These are phyloP conservation scores for Piper betle DNA, from an alignment of 164 flowering plant genomes.

Conservation along the genomic window DNA sequence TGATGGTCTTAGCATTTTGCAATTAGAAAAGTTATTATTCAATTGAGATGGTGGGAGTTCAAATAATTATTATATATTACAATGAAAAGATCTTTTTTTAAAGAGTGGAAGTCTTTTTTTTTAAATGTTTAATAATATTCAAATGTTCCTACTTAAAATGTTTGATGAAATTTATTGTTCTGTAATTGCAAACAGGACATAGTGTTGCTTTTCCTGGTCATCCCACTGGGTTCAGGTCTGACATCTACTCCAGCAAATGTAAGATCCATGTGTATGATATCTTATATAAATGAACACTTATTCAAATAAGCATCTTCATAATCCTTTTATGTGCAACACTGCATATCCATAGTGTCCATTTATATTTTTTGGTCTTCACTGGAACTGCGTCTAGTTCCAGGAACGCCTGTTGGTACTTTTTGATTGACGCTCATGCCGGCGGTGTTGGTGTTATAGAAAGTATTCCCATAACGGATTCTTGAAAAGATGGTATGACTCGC, in stretches of 20 bases:
- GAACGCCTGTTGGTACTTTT: constrained; percentile 82
- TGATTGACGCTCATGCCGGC: constrained; percentile 99
- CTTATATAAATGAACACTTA: no score
- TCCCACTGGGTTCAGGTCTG: constrained; percentile 87
- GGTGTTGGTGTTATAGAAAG: constrained; percentile 97
- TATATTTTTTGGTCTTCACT: constrained; percentile 19
- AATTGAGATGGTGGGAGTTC: no score
- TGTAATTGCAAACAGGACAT: constrained; percentile 46
- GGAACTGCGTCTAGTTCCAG: constrained; percentile 75
- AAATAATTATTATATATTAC: no score
- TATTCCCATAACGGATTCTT: constrained; percentile 29
- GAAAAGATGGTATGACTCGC: constrained; percentile 30
- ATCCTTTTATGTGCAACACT: constrained; percentile 11
- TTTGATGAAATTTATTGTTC: neutral
- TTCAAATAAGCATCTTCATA: constrained; percentile 13
- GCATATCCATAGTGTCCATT: neutral
- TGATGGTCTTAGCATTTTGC: no score
- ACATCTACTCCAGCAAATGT: constrained; percentile 89
- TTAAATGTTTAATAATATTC: no score
- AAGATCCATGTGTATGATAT: constrained; percentile 39
- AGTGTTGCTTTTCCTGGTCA: constrained; percentile 99
- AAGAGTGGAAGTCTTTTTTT: no score
- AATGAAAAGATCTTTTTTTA: no score
- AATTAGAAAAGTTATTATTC: no score
- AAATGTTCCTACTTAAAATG: neutral